Conservation (phyloP, 208 protist genomes). For the Leishmania mexicana region DNA sequence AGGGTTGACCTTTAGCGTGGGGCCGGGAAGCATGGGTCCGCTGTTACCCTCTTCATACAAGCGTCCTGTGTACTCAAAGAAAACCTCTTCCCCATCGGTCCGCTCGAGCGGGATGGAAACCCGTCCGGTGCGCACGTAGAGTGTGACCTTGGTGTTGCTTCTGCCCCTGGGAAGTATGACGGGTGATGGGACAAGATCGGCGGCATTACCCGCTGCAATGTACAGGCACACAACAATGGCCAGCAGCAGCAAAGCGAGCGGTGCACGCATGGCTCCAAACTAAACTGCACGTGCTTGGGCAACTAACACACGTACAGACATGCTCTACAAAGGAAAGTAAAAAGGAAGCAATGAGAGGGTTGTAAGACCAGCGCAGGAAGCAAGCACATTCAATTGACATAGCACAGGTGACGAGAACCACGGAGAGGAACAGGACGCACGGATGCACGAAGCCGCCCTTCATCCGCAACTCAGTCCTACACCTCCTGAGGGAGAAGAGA, state of each 20-base stretch:
- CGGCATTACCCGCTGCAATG: constrained; percentile 3
- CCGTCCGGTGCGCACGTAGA: constrained; percentile 39
- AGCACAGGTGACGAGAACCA: not conserved
- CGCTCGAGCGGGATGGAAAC: constrained; percentile 54
- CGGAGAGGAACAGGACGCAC: not conserved
- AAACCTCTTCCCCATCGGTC: constrained; percentile 30
- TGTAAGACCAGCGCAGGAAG: not conserved
- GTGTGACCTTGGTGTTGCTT: constrained; percentile 52
- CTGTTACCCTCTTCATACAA: constrained; percentile 51
- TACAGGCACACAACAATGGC: constrained; percentile 14
- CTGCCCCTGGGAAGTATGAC: constrained; percentile 40
- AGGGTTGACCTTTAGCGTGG: constrained; percentile 59
- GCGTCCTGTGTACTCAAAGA: constrained; percentile 76
- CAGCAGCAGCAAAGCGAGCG: not conserved
- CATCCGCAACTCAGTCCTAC: not conserved
- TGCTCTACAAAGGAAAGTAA: not conserved
- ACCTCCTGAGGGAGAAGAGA: not conserved
- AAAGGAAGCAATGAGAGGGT: not conserved
- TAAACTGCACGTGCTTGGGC: not conserved
- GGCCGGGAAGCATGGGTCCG: constrained; percentile 62
- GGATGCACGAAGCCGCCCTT: not conserved
- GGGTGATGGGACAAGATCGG: constrained; percentile 22
- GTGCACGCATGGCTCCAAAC: not conserved
- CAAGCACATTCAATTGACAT: not conserved
- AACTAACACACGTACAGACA: not conserved